A percentile compares a stretch with the other conserved stretches of the same genome.
Conservation (phyloP, 2,329 filamentous ascomycete genomes). For the Penicillium sp. region DNA sequence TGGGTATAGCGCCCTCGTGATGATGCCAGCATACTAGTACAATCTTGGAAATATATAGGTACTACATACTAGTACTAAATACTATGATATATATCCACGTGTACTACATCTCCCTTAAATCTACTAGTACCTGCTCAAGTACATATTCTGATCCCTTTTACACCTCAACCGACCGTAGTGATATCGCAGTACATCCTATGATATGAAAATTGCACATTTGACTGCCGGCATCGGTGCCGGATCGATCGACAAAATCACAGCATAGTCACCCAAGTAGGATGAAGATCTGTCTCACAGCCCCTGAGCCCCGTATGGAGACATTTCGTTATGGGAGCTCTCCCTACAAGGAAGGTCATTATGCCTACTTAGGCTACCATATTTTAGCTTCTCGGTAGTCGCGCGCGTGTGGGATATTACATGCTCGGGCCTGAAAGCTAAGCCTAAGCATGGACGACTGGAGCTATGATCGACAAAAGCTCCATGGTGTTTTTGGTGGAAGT, state of each 20-base stretch:
- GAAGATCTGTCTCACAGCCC: slow-evolving; percentile 21
- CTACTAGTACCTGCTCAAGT: no score
- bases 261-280: background rate
- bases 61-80: no score
- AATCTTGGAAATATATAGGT: background rate
- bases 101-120: no score
- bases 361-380: slow-evolving; percentile 4
- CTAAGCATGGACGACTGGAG: slow-evolving; percentile 7
- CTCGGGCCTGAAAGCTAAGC: background rate
- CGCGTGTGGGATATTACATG: background rate
- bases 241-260: slow-evolving; percentile 14
- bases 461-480: slow-evolving; percentile 14
- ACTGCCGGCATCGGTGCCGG: background rate
- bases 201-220: background rate
- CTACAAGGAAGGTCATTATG: slow-evolving; percentile 17
- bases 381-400: slow-evolving; percentile 9
- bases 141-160: no score
- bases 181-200: background rate
- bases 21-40: background rate
- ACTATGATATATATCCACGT: no score
- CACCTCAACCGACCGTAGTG: no score
- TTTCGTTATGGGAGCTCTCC: slow-evolving; percentile 2
- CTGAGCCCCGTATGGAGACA: slow-evolving; percentile 12
- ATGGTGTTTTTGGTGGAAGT: background rate
- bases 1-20: background rate